Evolutionary conservation across 345 rosid genomes (phyloP), one percentile per base, ranked within the genome.

Genomic region (Erucastrum elatum): DNA sequence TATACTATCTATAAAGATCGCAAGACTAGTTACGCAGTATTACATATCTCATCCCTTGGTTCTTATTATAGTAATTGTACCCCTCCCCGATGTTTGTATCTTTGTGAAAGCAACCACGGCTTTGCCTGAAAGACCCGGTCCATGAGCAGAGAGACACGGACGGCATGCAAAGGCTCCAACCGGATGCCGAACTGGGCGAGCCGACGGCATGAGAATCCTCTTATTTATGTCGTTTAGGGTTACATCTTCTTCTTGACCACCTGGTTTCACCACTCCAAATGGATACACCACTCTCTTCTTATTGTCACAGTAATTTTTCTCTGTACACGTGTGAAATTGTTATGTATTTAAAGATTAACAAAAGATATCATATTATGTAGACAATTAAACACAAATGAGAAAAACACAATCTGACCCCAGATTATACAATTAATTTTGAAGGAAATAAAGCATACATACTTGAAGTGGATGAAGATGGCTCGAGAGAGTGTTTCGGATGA

Each of bases 181-280:
- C 1, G 99, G 99, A 68, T 95, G 99, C 65, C 93, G 87, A 56
- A 95, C 91, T 3, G 99, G 98, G 68, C 96, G 67, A 12, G 94
- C 86, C 37, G 97, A 92, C 6, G 94, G 91, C 98, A 88, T 95
- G 68, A 90, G 75, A 34, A 93, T 87, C 83, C 90, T 90, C 85
- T 87, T 85, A 30, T 95, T 95, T 41, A 95, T 95, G 80, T 95
- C 98, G 68, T 91, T 87, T 68, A 95, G 74, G 2, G 97, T 95
- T 81, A 90, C 75, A 70, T 89, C 98, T 0, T 97, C 99, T 77
- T 90, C 97, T 1, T 67, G 55, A n/a, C 98, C 98, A 64, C 99
- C 98, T 12, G 99, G 99, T 74, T 95, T 95, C 80, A 93, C 98
- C 84, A 95, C 27, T 62, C 97, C 97, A 79, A 95, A 93, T 75